A percentile compares a stretch with the other conserved stretches of the same genome.
Evolutionary conservation across 2,329 filamentous ascomycete species (phyloP).

Genomic region (Stenocarpella maydis): DNA sequence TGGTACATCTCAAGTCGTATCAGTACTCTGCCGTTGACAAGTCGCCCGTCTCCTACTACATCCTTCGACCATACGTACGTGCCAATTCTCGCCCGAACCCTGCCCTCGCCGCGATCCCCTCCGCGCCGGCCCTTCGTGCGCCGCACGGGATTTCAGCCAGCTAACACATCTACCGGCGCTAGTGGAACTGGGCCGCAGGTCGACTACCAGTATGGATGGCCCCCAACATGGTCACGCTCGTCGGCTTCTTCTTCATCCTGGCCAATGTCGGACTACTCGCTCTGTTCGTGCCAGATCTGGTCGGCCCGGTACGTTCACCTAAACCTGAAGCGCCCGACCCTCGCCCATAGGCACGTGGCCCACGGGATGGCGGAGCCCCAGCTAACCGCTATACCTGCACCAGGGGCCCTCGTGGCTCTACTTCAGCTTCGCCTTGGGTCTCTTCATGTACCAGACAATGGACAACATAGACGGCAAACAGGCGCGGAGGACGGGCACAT

Average conservation of each 20-base stretch:
- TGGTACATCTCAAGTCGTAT: conserved; percentile 92
- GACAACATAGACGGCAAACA: conserved; percentile 99
- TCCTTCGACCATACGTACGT: conserved; percentile 93
- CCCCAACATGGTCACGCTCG: conserved; percentile 94
- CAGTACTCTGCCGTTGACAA: conserved; percentile 98
- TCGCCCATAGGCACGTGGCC: neutral
- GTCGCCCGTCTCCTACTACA: conserved; percentile 90
- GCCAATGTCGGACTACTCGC: conserved; percentile 79
- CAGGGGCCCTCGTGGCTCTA: conserved; percentile 91
- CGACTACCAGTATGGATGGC: conserved; percentile 94
- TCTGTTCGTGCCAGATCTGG: conserved; percentile 85
- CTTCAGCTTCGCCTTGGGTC: conserved; percentile 91
- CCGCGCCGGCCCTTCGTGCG: conserved; percentile 18
- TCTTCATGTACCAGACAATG: conserved; percentile 99
- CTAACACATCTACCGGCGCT: conserved; percentile 40
- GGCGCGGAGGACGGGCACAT: conserved; percentile 91
- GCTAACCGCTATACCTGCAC: conserved; percentile 28
- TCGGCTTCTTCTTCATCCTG: conserved; percentile 95
- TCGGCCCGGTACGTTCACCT: conserved; percentile 76
- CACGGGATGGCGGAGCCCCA: neutral
- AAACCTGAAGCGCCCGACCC: conserved; percentile 4
- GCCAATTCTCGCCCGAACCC: conserved; percentile 30
- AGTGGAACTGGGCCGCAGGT: conserved; percentile 98
- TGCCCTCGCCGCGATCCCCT: conserved; percentile 26
- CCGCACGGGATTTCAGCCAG: conserved; percentile 18